phyloP scores from a whole-genome alignment of 2,329 filamentous ascomycete species.

The Fusarium sp. region DNA sequence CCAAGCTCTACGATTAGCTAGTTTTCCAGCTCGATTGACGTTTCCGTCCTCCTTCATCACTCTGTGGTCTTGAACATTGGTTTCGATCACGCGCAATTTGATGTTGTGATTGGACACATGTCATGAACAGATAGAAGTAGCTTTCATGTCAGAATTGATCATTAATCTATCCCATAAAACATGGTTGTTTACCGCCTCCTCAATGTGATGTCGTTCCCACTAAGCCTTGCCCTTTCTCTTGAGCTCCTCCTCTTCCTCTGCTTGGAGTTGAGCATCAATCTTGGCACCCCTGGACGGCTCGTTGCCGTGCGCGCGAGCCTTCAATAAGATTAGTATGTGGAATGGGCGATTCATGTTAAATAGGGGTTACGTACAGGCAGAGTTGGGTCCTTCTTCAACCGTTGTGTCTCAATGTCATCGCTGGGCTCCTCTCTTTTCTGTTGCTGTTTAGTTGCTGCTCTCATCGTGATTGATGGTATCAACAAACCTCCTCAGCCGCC shows the following conservation, averaged over 20 bases:
- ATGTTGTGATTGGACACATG: not conserved
- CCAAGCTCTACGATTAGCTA: not conserved
- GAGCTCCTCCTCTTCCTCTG: slow-evolving; percentile 71
- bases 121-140: not conserved
- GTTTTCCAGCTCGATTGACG: not conserved
- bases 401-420: slow-evolving; percentile 53
- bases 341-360: not conserved
- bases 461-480: not conserved
- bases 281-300: slow-evolving; percentile 75
- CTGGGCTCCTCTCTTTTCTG: slow-evolving; percentile 52
- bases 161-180: slow-evolving; percentile 26
- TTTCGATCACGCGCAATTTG: not conserved
- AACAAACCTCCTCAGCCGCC: slow-evolving; percentile 65
- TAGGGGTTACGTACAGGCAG: slow-evolving; percentile 56
- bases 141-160: slow-evolving; percentile 3
- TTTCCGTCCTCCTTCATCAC: not conserved
- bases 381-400: slow-evolving; percentile 67
- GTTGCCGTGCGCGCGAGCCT: slow-evolving; percentile 74
- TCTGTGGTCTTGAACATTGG: not conserved
- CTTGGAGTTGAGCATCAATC: slow-evolving; percentile 72
- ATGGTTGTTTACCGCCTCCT: slow-evolving; percentile 11
- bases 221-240: slow-evolving; percentile 61
- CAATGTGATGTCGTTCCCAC: slow-evolving; percentile 10
- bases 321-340: slow-evolving; percentile 8
- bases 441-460: slow-evolving; percentile 5